Base-by-base conservation (phyloP, 1,139 yeast genomes). In the Suhomyces bokatorum region DNA sequence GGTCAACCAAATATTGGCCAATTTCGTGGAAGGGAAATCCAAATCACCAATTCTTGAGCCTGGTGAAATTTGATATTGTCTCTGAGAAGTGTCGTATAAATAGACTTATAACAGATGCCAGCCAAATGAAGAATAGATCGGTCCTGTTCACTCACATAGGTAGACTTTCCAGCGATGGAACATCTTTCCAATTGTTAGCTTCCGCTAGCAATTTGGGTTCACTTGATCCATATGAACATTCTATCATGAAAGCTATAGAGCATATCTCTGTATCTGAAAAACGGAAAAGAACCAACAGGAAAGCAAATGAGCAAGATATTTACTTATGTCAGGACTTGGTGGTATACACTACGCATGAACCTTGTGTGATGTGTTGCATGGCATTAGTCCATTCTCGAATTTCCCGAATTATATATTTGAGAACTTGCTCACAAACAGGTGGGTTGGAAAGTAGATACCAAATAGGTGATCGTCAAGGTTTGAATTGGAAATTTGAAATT, bases 331-430 rank as follows among this genome's bases (percentile, higher is more conserved):
- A 85, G 37, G 79, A 82, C 46, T 76, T 83, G 52, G 83, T 87
- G 49, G 90, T 93, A 0, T 90, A 87, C 58, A 86, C 95, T 1
- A 86, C 96, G 0, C 96, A 90, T 60, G 99, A 95, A 61, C 99
- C 99, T 0, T 95, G 99, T 60, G 79, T 88, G 0, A 95, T 93
- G 98, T 95, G 99, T 59, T 70, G 87, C 8, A 95, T 95, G 99
- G 99, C 98, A 0, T 70, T 95, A 31, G 85, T 91, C 10, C 99
- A 95, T 62, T 91, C 98, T 1, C 73, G 99, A 39, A 77, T 95
- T 1, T 76, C 81, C 12, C 70, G 90, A 45, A 67, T 93, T 32
- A 70, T 87, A 1, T 93, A 84, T 60, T 53, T 87, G 20, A 66
- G 72, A 38, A 60, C 63, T 2, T 64, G 74, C 7, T 72, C 60